Percentiles rank a stretch among this genome's conserved stretches.
phyloP scores from a whole-genome alignment of 192 early-diverging fungal species.

The Mortierella hygrophila region DNA sequence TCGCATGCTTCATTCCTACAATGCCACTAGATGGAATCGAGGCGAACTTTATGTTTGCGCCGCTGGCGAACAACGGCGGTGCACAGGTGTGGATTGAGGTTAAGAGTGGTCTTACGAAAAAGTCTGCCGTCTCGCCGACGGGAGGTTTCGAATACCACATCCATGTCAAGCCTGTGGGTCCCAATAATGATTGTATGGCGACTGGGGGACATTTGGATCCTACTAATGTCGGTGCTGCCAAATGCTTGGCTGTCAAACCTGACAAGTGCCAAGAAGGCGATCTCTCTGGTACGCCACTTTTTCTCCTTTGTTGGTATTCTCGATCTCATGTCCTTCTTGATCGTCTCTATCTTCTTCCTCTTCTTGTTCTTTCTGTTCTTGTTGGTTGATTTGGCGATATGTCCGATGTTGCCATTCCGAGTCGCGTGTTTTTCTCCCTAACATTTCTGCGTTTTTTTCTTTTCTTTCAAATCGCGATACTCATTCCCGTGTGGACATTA shows the following conservation, averaged over 20 bases:
- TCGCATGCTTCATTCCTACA: neutral
- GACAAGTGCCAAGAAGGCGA: conserved; percentile 38
- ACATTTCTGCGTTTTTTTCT: neutral
- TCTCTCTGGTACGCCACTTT: conserved; percentile 23
- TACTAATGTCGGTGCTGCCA: conserved; percentile 15
- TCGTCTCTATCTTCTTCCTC: neutral
- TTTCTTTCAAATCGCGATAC: neutral
- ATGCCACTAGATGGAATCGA: conserved; percentile 26
- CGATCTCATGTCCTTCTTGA: neutral
- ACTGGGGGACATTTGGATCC: conserved; percentile 35
- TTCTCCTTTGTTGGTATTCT: neutral
- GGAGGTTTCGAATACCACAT: conserved; percentile 39
- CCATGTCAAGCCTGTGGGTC: conserved; percentile 24
- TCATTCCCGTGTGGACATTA: neutral
- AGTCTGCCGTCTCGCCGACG: neutral
- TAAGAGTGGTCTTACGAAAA: conserved; percentile 3
- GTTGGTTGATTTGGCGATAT: too few species aligned
- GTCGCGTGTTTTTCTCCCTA: neutral
- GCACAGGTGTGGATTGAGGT: conserved; percentile 16
- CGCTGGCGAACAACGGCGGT: neutral
- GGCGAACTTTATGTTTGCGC: conserved; percentile 29
- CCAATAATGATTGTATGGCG: conserved; percentile 18
- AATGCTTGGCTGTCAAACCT: conserved; percentile 9
- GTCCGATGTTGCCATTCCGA: too few species aligned
- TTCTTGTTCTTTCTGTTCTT: neutral